Conservation (phyloP, 768 basidiomycete species). For the Trametes gibbosa region DNA sequence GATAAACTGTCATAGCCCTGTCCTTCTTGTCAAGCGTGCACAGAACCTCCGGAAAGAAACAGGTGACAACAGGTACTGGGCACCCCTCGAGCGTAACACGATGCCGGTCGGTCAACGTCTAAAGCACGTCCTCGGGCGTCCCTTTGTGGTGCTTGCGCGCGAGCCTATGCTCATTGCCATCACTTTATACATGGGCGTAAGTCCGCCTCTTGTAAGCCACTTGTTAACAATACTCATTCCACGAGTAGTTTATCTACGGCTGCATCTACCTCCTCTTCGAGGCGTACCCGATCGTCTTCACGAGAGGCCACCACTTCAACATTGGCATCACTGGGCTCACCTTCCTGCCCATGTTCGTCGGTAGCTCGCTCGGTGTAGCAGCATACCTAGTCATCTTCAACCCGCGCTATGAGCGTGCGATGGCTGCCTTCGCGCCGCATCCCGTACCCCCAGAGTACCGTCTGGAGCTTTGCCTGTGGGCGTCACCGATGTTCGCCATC, state of each 20-base stretch:
- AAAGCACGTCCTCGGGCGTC: slow-evolving; percentile 50
- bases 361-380: slow-evolving; percentile 30
- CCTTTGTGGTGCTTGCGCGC: slow-evolving; percentile 60
- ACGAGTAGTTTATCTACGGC: slow-evolving; percentile 55
- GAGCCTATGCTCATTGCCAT: slow-evolving; percentile 67
- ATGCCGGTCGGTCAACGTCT: slow-evolving; percentile 40
- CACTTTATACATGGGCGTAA: slow-evolving; percentile 59
- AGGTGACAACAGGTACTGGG: slow-evolving; percentile 49
- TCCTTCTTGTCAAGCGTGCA: slow-evolving; percentile 54
- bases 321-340: slow-evolving; percentile 55
- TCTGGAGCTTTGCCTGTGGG: slow-evolving; percentile 47
- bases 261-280: slow-evolving; percentile 61
- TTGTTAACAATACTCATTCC: slow-evolving; percentile 3
- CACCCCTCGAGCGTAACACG: slow-evolving; percentile 47
- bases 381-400: slow-evolving; percentile 47
- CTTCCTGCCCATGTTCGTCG: slow-evolving; percentile 60
- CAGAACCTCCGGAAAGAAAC: slow-evolving; percentile 48
- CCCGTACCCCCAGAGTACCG: slow-evolving; percentile 65
- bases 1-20: slow-evolving; percentile 37
- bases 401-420: slow-evolving; percentile 46
- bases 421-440: slow-evolving; percentile 43
- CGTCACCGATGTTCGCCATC: slow-evolving; percentile 48
- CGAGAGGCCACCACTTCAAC: slow-evolving; percentile 49
- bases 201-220: slow-evolving; percentile 15
- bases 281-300: slow-evolving; percentile 65